A percentile compares a stretch with the other conserved stretches of the same genome.
Evolutionary conservation across 495 filamentous ascomycete species (phyloP).

Genomic region (Penicillium canariense): DNA sequence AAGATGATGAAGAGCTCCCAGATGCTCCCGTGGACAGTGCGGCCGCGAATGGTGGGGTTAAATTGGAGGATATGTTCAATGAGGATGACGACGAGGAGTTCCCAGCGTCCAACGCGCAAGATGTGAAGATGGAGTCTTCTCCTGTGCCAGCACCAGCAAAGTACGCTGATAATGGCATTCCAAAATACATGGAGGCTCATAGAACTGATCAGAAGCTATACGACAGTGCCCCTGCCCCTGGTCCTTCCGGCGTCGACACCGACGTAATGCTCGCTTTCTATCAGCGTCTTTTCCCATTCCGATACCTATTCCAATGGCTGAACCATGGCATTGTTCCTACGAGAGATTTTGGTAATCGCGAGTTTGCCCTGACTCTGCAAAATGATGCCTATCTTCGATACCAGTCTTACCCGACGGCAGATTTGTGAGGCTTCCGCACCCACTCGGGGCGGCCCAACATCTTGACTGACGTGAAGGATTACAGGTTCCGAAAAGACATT

Average conservation of each 20-base stretch:
- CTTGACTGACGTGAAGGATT: constrained; percentile 5
- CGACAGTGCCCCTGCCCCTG: constrained; percentile 24
- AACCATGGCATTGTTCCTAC: constrained; percentile 87
- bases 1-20: constrained; percentile 39
- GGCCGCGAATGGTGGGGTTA: constrained; percentile 49
- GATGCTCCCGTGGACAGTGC: constrained; percentile 34
- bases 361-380: constrained; percentile 90
- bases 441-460: background rate
- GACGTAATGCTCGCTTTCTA: constrained; percentile 90
- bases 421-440: constrained; percentile 58
- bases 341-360: constrained; percentile 85
- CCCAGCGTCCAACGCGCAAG: constrained; percentile 52
- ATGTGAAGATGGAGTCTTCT: constrained; percentile 44
- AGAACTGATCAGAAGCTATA: background rate
- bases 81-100: constrained; percentile 80
- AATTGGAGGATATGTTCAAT: constrained; percentile 78
- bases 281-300: constrained; percentile 92
- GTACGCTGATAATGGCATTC: constrained; percentile 29
- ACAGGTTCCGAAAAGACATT: constrained; percentile 85
- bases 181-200: background rate
- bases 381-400: constrained; percentile 91
- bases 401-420: constrained; percentile 80
- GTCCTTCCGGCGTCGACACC: constrained; percentile 58
- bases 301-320: constrained; percentile 95
- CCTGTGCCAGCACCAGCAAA: constrained; percentile 38